phyloP scores from a whole-genome alignment of 2,329 filamentous ascomycete genomes.

The Phialocephala sp. region DNA sequence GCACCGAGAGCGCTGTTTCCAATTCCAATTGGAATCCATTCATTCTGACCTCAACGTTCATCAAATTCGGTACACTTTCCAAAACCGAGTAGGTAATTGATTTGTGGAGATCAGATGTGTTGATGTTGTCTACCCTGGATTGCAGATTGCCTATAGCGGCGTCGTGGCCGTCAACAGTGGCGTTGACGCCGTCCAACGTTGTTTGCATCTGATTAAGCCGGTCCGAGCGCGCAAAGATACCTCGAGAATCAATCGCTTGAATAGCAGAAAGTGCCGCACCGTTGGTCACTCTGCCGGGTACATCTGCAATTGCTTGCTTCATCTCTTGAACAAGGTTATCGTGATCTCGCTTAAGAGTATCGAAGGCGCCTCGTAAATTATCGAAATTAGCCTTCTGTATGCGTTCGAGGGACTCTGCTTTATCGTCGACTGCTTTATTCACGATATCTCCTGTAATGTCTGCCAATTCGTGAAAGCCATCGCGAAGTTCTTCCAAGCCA shows the following conservation, averaged over 20 bases:
- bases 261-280: slow-evolving; percentile 1
- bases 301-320: slow-evolving; percentile 3
- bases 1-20: neutral
- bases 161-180: slow-evolving; percentile 15
- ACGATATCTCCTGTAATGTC: neutral
- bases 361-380: neutral
- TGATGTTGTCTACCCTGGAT: slow-evolving; percentile 34
- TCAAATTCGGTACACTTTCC: slow-evolving; percentile 9
- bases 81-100: slow-evolving; percentile 11
- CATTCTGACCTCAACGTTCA: neutral
- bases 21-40: neutral
- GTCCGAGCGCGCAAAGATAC: slow-evolving; percentile 5
- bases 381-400: neutral
- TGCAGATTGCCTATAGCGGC: slow-evolving; percentile 27
- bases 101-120: slow-evolving; percentile 42
- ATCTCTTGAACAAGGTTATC: neutral
- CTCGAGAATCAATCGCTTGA: neutral
- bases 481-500: neutral
- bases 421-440: neutral
- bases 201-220: slow-evolving; percentile 4
- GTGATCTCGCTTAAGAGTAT: neutral
- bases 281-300: neutral
- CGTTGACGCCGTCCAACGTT: neutral
- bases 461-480: neutral
- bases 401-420: neutral